Evolutionary conservation across 2,329 filamentous ascomycete genomes (phyloP).

Genomic region (Epichloe baconii): DNA sequence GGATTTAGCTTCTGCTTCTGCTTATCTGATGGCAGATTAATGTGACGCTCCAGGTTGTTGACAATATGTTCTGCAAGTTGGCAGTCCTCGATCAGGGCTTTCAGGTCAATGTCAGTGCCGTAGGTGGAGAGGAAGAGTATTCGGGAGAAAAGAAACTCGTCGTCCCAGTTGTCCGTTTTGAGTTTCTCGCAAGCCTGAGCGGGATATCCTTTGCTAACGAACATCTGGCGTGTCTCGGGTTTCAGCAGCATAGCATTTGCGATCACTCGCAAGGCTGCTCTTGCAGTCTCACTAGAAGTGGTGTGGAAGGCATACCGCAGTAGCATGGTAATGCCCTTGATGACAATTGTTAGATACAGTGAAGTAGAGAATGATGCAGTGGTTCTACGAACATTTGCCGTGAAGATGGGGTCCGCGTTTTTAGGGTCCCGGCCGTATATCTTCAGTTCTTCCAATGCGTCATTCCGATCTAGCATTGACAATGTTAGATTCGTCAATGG

Average conservation of each 20-base stretch:
- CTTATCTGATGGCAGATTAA: constrained; percentile 26
- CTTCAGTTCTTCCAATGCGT: constrained; percentile 57
- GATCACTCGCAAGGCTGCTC: constrained; percentile 68
- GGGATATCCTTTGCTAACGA: constrained; percentile 35
- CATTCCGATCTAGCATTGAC: constrained; percentile 42
- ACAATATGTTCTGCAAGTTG: constrained; percentile 44
- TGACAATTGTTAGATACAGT: not conserved
- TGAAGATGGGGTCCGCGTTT: constrained; percentile 72
- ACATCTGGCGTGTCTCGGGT: constrained; percentile 29
- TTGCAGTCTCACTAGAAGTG: constrained; percentile 47
- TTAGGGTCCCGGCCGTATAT: constrained; percentile 47
- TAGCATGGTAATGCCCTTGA: constrained; percentile 62
- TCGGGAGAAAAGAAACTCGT: constrained; percentile 62
- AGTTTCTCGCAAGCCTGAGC: constrained; percentile 56
- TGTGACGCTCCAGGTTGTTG: constrained; percentile 58
- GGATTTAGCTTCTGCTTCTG: constrained; percentile 28
- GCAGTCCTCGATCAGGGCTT: constrained; percentile 31
- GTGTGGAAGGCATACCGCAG: constrained; percentile 61
- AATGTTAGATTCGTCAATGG: constrained; percentile 1
- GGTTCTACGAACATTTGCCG: constrained; percentile 45
- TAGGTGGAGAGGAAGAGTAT: constrained; percentile 32
- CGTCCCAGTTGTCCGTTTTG: constrained; percentile 60
- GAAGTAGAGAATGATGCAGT: not conserved
- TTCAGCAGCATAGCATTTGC: constrained; percentile 58
- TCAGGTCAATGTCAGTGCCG: constrained; percentile 36